Percentiles rank a stretch among this genome's conserved stretches.
Conservation (phyloP, 345 rosid genomes). For the Salix suchowensis region DNA sequence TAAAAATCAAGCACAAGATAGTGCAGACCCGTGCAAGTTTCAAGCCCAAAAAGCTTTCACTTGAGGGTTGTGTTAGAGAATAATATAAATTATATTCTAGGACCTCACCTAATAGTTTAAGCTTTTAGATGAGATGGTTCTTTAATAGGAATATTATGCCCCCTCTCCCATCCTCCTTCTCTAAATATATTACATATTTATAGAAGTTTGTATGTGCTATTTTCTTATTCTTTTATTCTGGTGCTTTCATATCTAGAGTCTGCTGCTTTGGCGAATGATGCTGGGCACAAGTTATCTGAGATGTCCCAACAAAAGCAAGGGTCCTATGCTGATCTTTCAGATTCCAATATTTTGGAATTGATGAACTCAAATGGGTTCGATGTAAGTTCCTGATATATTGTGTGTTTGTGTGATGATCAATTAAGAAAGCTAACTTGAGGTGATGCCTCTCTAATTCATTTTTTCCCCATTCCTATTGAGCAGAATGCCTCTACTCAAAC, state of each 20-base stretch:
- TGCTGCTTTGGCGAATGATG: constrained; percentile 8
- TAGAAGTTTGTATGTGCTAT: constrained; percentile 2
- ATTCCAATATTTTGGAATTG: constrained; percentile 52
- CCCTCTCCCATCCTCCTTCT: neutral
- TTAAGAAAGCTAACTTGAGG: constrained; percentile 1
- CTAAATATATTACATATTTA: neutral
- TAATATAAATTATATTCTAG: too few species aligned
- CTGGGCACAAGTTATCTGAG: constrained; percentile 33
- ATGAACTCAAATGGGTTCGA: constrained; percentile 58
- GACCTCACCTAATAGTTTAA: too few species aligned
- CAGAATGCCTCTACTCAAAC: constrained; percentile 72
- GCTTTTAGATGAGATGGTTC: too few species aligned
- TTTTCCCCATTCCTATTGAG: constrained; percentile 11
- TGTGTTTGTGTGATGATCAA: neutral
- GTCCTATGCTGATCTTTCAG: constrained; percentile 48
- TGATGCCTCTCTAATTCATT: constrained; percentile 18
- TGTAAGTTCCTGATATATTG: constrained; percentile 40
- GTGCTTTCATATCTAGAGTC: constrained; percentile 9
- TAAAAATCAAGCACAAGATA: too few species aligned
- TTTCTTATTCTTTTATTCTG: neutral
- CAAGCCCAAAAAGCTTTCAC: too few species aligned
- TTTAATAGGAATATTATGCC: neutral
- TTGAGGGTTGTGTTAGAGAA: too few species aligned
- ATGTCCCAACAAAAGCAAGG: constrained; percentile 44
- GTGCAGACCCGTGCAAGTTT: too few species aligned